Evolutionary conservation across 2,329 filamentous ascomycete genomes (phyloP).

Genomic region (Basipetospora sp.): DNA sequence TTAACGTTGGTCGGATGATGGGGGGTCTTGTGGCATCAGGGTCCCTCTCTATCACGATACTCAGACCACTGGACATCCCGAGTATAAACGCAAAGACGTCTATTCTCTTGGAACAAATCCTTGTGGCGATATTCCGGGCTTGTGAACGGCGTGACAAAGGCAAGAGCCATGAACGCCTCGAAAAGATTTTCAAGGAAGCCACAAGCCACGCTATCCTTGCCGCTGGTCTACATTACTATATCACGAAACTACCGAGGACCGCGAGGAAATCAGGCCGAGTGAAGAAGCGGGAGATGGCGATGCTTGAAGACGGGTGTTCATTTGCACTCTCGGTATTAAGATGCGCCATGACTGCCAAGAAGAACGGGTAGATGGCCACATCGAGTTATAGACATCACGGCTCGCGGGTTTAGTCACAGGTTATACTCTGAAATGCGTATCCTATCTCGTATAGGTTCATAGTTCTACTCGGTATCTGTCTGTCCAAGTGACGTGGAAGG

Average conservation of each 20-base stretch:
- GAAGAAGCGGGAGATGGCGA: conserved; percentile 29
- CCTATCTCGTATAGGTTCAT: too few species aligned
- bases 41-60: conserved; percentile 30
- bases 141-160: conserved; percentile 29
- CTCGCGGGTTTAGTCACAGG: too few species aligned
- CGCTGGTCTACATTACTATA: conserved; percentile 62
- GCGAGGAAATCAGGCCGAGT: conserved; percentile 29
- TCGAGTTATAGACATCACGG: too few species aligned
- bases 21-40: conserved; percentile 34
- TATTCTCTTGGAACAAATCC: conserved; percentile 64
- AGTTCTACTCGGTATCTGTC: too few species aligned
- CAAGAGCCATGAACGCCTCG: conserved; percentile 42
- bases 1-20: conserved; percentile 40
- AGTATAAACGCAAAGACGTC: conserved; percentile 63
- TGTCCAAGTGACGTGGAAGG: too few species aligned
- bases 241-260: conserved; percentile 59
- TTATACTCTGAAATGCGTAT: too few species aligned
- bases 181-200: conserved; percentile 51
- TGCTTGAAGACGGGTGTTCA: conserved; percentile 32
- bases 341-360: conserved; percentile 8
- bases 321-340: conserved; percentile 25
- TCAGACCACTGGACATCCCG: conserved; percentile 63
- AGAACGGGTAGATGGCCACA: too few species aligned
- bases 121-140: conserved; percentile 61
- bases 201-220: conserved; percentile 53